These are phyloP conservation scores for Phaffomyces thermotolerans DNA, from an alignment of 805 yeast species.

Conservation along the genomic window DNA sequence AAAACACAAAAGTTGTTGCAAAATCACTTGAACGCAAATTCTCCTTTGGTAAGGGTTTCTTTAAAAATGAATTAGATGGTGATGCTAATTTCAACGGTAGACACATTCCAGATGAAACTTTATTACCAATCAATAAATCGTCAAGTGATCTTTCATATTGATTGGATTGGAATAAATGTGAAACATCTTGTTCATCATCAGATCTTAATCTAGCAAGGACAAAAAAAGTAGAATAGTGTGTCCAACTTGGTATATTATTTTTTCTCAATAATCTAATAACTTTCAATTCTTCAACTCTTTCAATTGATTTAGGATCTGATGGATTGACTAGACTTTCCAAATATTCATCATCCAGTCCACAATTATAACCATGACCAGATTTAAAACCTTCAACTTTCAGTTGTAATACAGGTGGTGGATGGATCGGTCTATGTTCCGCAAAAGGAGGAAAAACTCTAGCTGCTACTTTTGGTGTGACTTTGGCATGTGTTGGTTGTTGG, in stretches of 20 bases:
- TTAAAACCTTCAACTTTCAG: conserved; percentile 13
- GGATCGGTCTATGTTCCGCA: conserved; percentile 27
- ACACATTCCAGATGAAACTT: conserved; percentile 22
- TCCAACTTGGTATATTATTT: conserved; percentile 19
- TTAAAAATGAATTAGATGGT: conserved; percentile 10
- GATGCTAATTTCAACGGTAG: conserved; percentile 13
- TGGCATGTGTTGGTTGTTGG: conserved; percentile 26
- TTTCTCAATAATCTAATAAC: conserved; percentile 13
- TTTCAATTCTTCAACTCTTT: conserved; percentile 17
- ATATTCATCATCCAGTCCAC: conserved; percentile 9
- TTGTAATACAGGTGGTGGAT: conserved; percentile 28
- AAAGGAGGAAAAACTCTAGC: conserved; percentile 20
- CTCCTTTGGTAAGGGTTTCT: conserved; percentile 12
- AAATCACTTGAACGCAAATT: conserved; percentile 13
- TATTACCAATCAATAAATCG: conserved; percentile 19
- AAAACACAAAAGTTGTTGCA: conserved; percentile 25
- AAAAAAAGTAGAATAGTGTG: conserved; percentile 23
- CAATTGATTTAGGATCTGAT: conserved; percentile 12
- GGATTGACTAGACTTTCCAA: conserved; percentile 4
- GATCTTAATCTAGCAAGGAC: conserved; percentile 16
- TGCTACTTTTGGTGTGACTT: conserved; percentile 22
- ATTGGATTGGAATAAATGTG: conserved; percentile 3
- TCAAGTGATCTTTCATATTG: conserved; percentile 8
- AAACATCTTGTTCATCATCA: conserved; percentile 7
- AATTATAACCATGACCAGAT: conserved; percentile 5